Base-by-base conservation (phyloP, 306 rosid genomes). In the Clitoria ternatea region DNA sequence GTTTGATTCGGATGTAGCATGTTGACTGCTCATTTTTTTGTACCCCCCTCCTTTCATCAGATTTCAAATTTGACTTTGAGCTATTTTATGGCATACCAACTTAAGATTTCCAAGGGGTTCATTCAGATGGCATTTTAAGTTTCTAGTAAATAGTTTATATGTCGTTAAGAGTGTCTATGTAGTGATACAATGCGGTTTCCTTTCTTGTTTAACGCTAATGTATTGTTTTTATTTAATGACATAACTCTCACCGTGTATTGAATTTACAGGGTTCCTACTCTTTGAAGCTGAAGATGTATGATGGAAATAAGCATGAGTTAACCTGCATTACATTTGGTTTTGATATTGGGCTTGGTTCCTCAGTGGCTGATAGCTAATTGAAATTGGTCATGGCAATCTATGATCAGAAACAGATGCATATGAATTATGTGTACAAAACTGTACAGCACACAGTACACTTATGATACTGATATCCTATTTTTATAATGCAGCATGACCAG, bases 321-420 rank as follows among this genome's bases (percentile, higher is more conserved):
- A 82, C 93, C 19, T 92, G 98, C 79, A 73, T 92, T 57, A 48
- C 72, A 33, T 92, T 92, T 22, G 84, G 81, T 62, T 92, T 90
- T 62, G n/a, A 48, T 69, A 82, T 92, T 49, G 96, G 91, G 72
- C 65, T 88, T 75, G 85, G 78, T 44, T 77, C 91, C 17, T 73
- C 89, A 36, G 82, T 82, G 76, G 98, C 96, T 6, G 87, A 88
- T 70, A 86, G 62, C 60, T 92, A 81, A 84, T 80, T 49, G 63
- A 57, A 11, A 48, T 61, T 17, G 33, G 72, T 73, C 17, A 11
- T 30, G 53, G 52, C 56, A 61, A 57, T 60, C 59, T 43, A 55
- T 40, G 27, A 24, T 73, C 24, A 18, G 32, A 20, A 33, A 18
- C 50, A 27, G 11, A 66, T 53, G 44, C 57, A 17, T 66, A 43